phyloP scores from a whole-genome alignment of 2,329 filamentous ascomycete species.

The Fusarium sarcochroum region DNA sequence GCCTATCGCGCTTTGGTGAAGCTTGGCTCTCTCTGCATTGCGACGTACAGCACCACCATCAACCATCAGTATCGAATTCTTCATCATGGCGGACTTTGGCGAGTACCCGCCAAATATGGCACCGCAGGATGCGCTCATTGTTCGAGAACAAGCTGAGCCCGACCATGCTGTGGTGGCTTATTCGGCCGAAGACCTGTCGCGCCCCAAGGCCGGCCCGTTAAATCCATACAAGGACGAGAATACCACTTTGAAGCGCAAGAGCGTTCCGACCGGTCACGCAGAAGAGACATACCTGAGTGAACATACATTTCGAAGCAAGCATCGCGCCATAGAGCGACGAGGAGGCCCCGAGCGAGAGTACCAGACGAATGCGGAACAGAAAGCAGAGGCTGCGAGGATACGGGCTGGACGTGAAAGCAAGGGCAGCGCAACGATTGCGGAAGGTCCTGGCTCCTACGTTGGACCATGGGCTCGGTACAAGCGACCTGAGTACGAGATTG shows the following conservation, averaged over 20 bases:
- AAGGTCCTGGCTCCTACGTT: slow-evolving; percentile 89
- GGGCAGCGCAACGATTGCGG: slow-evolving; percentile 85
- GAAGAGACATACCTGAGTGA: slow-evolving; percentile 92
- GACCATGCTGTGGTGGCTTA: slow-evolving; percentile 75
- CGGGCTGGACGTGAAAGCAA: slow-evolving; percentile 85
- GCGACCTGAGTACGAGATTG: slow-evolving; percentile 79
- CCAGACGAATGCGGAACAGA: slow-evolving; percentile 69
- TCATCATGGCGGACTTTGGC: slow-evolving; percentile 71
- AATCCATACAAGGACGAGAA: slow-evolving; percentile 81
- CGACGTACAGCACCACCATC: slow-evolving; percentile 21
- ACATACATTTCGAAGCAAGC: slow-evolving; percentile 88
- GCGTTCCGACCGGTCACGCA: slow-evolving; percentile 86
- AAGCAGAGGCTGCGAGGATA: slow-evolving; percentile 78
- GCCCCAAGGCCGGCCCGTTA: slow-evolving; percentile 75
- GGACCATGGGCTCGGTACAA: slow-evolving; percentile 94
- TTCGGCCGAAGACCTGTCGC: slow-evolving; percentile 79
- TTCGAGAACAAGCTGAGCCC: slow-evolving; percentile 67
- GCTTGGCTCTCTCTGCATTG: slow-evolving; percentile 16
- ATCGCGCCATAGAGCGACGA: slow-evolving; percentile 83
- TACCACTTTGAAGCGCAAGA: slow-evolving; percentile 79
- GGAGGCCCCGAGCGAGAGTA: slow-evolving; percentile 70
- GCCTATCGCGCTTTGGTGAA: slow-evolving; percentile 22
- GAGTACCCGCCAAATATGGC: slow-evolving; percentile 77
- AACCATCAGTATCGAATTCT: not conserved
- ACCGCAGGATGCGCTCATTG: slow-evolving; percentile 73